Base-by-base conservation (phyloP, 768 basidiomycete genomes). In the Rhizopogon salebrosus region DNA sequence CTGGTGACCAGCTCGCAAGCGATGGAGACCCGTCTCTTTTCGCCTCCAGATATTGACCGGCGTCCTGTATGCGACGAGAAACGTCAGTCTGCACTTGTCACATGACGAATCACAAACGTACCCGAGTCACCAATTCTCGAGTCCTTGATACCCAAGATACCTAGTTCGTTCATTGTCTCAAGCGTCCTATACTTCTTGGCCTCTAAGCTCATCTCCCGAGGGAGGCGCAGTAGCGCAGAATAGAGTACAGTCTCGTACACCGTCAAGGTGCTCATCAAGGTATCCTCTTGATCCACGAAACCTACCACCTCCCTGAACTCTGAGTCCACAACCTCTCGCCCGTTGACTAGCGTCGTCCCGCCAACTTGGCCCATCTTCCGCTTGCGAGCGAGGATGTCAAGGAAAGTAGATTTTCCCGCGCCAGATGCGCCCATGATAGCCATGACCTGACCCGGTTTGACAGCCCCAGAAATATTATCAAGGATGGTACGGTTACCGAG, bases 261-360 rank as follows among this genome's bases (percentile, higher is more conserved):
- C 3, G 95, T 99, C 70, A 98, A 73, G 7, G 95, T 98, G 63
- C 87, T 83, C 89, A 99, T 95, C 57, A 99, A 71, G 9, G 93
- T 97, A 67, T 99, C 97, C 68, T 98, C 97, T 70, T 99, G 97
- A 65, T 99, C 95, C 40, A 99, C 97, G 59, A 90, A 99, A 27
- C 97, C 97, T 57, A 88, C 84, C 5, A 98, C 87, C 34, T 84
- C 82, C 66, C 84, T 86, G 75, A 92, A 97, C 64, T 88, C 82
- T 23, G 75, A 70, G 66, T 91, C 77, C 40, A 75, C 73, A 23
- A 95, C 86, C 54, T 79, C 78, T 3, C 91, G 77, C 0, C 95
- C 95, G 62, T 98, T 98, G 48, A 98, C 84, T 18, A 92, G 79
- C 35, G 85, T 87, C 26, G 77, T 77, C 2, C 95, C 95, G 34